phyloP scores from a whole-genome alignment of 2,329 filamentous ascomycete species.

The Microsporum audouinii region DNA sequence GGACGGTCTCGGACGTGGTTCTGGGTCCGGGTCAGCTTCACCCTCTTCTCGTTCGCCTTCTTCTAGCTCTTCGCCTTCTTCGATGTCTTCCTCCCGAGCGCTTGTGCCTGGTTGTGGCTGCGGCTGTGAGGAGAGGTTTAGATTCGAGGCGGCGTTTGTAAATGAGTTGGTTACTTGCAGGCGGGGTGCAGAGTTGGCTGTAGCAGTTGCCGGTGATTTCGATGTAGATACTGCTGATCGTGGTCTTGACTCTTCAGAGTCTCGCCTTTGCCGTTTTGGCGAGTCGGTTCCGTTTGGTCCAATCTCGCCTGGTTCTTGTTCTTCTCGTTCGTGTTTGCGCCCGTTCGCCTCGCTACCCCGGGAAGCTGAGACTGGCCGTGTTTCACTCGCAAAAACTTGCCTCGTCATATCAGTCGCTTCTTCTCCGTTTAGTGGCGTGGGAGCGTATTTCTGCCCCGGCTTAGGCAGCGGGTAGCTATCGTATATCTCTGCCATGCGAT shows the following conservation, averaged over 20 bases:
- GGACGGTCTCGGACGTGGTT: not conserved
- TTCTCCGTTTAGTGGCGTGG: slow-evolving; percentile 23
- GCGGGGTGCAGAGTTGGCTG: not conserved
- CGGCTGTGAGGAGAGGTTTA: not conserved
- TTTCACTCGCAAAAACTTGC: slow-evolving; percentile 6
- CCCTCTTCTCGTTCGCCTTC: not conserved
- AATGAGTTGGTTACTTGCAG: slow-evolving; percentile 5
- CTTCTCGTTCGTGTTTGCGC: slow-evolving; percentile 14
- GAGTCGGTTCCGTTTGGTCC: slow-evolving; percentile 16
- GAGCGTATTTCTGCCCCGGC: slow-evolving; percentile 35
- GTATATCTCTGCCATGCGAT: slow-evolving; percentile 54
- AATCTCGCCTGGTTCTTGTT: not conserved
- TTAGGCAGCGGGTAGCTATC: slow-evolving; percentile 35
- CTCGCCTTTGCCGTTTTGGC: slow-evolving; percentile 27
- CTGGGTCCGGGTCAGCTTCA: not conserved
- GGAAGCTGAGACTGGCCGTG: slow-evolving; percentile 8
- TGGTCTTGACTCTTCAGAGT: slow-evolving; percentile 1
- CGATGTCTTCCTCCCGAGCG: not conserved
- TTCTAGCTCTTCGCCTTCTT: not conserved
- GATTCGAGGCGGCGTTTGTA: slow-evolving; percentile 2
- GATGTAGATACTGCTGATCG: not conserved
- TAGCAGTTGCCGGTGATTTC: not conserved
- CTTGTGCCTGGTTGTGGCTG: no score
- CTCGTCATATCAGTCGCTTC: slow-evolving; percentile 28
- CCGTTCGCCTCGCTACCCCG: slow-evolving; percentile 10